Conservation (phyloP, 371 early-diverging fungal species). For the Mucor plumbeus region DNA sequence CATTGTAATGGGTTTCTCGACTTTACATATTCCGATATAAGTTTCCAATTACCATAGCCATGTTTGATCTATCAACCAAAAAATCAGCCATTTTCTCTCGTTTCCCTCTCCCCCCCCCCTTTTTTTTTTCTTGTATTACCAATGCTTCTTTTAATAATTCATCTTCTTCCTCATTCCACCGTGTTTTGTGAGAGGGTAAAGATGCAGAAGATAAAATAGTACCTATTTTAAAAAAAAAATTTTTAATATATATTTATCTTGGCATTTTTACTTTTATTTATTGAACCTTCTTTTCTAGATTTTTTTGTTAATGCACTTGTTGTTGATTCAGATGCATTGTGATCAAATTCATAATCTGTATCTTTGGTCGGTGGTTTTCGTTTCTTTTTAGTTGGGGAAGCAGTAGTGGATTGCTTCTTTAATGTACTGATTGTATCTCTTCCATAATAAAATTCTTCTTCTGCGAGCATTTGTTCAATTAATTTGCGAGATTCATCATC, state of each 20-base stretch:
- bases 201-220: conserved; percentile 53
- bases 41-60: conserved; percentile 72
- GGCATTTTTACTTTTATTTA: neutral
- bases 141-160: conserved; percentile 46
- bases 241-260: neutral
- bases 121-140: conserved; percentile 34
- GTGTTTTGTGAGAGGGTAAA: conserved; percentile 68
- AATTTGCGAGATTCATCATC: conserved; percentile 63
- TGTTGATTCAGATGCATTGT: neutral
- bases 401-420: conserved; percentile 6
- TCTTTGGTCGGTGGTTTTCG: neutral
- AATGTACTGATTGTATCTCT: conserved; percentile 28
- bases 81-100: neutral
- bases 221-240: neutral
- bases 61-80: conserved; percentile 24
- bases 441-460: conserved; percentile 70
- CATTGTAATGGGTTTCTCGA: conserved; percentile 72
- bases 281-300: conserved; percentile 25
- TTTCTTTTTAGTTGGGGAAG: neutral
- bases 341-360: conserved; percentile 2
- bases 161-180: conserved; percentile 59
- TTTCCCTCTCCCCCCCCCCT: neutral
- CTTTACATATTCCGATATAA: conserved; percentile 56
- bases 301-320: conserved; percentile 8
- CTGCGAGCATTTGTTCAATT: conserved; percentile 76